phyloP scores from a whole-genome alignment of 768 basidiomycete species.

The Tricholoma bakamatsutake region DNA sequence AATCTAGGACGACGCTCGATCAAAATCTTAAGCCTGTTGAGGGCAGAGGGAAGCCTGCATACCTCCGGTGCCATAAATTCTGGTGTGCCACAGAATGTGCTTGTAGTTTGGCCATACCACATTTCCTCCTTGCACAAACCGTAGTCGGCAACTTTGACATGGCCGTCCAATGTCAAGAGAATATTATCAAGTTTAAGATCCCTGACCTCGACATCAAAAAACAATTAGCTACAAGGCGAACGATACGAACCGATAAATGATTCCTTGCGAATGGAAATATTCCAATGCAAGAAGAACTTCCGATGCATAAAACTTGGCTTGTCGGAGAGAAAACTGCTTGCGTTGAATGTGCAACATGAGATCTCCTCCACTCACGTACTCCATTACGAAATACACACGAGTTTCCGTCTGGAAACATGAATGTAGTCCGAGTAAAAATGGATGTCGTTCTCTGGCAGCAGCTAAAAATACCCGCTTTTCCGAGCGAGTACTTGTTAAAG shows the following conservation, averaged over 20 bases:
- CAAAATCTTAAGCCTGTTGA: slow-evolving; percentile 2
- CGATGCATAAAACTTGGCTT: slow-evolving; percentile 98
- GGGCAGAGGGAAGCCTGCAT: slow-evolving; percentile 11
- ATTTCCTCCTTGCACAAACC: slow-evolving; percentile 99
- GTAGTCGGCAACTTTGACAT: slow-evolving; percentile 98
- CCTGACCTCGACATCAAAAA: slow-evolving; percentile 32
- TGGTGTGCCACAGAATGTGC: slow-evolving; percentile 98
- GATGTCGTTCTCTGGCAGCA: slow-evolving; percentile 95
- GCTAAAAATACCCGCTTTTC: slow-evolving; percentile 98
- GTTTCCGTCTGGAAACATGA: slow-evolving; percentile 99
- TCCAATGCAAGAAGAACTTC: slow-evolving; percentile 94
- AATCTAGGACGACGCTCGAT: slow-evolving; percentile 51
- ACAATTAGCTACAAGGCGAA: not conserved
- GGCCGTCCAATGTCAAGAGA: slow-evolving; percentile 90
- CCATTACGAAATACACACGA: slow-evolving; percentile 99
- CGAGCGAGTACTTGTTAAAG: slow-evolving; percentile 75
- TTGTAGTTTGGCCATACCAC: slow-evolving; percentile 94
- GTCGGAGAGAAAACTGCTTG: slow-evolving; percentile 96
- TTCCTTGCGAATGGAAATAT: slow-evolving; percentile 98
- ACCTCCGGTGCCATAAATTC: slow-evolving; percentile 99
- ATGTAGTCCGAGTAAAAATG: slow-evolving; percentile 93
- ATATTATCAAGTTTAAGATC: slow-evolving; percentile 99
- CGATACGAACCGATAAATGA: slow-evolving; percentile 85
- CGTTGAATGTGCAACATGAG: slow-evolving; percentile 99
- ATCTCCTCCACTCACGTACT: slow-evolving; percentile 98